Conservation (phyloP, 108 stramenopile species). For the Fragilariopsis cylindrus region DNA sequence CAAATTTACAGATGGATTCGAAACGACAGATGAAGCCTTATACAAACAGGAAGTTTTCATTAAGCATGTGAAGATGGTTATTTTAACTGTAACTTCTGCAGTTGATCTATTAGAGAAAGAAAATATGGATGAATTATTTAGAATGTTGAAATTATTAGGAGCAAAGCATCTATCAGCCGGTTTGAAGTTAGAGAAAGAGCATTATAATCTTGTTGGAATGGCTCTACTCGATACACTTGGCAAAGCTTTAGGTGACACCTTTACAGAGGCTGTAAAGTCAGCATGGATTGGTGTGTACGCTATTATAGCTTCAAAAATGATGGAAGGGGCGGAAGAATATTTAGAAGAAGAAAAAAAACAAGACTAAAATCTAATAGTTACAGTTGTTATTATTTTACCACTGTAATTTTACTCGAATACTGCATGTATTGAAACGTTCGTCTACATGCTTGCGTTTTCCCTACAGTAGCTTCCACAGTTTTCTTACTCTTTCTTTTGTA, state of each 20-base stretch:
- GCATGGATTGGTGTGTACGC: conserved; percentile 33
- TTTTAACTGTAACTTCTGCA: conserved; percentile 21
- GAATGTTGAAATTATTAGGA: conserved; percentile 16
- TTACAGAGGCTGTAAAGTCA: conserved; percentile 31
- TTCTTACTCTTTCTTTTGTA: too few relatives aligned
- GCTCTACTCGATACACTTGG: conserved; percentile 34
- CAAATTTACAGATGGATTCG: conserved; percentile 16
- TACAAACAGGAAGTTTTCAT: conserved; percentile 20
- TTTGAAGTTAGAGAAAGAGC: conserved; percentile 25
- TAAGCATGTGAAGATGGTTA: conserved; percentile 23
- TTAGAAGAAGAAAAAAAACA: background rate
- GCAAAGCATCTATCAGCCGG: conserved; percentile 3
- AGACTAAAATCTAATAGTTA: too few relatives aligned
- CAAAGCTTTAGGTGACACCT: conserved; percentile 40
- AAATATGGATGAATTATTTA: conserved; percentile 16
- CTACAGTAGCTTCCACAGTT: too few relatives aligned
- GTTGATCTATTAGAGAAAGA: conserved; percentile 15
- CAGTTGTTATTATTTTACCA: too few relatives aligned
- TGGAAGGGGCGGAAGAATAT: conserved; percentile 18
- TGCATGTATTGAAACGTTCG: too few relatives aligned
- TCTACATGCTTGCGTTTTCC: too few relatives aligned
- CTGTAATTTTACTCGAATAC: too few relatives aligned
- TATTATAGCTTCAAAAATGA: conserved; percentile 25
- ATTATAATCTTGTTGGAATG: conserved; percentile 37
- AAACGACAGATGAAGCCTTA: conserved; percentile 21